These are phyloP conservation scores for Pisolithus orientalis DNA, from an alignment of 768 basidiomycete genomes.

Conservation along the genomic window DNA sequence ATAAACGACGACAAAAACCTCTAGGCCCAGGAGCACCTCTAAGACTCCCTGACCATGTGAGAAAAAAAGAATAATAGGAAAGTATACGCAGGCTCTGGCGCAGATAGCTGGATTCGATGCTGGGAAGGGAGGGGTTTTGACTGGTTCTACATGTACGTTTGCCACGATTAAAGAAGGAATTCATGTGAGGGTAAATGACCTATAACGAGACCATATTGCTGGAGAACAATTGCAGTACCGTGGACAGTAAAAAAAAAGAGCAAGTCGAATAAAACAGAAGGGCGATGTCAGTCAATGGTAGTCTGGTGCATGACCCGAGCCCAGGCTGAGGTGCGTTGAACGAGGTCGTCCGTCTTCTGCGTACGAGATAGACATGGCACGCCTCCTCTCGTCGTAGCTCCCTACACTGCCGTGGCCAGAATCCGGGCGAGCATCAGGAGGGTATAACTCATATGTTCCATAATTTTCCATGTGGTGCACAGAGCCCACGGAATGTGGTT, in stretches of 20 bases:
- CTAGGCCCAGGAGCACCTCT: neutral
- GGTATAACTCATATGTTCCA: slow-evolving; percentile 33
- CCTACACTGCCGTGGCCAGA: slow-evolving; percentile 31
- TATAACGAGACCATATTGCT: slow-evolving; percentile 3
- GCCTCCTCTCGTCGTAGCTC: slow-evolving; percentile 18
- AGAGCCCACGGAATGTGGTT: slow-evolving; percentile 31
- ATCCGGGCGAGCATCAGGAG: slow-evolving; percentile 33
- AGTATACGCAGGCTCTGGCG: neutral
- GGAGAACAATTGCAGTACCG: slow-evolving; percentile 1
- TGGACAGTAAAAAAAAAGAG: neutral
- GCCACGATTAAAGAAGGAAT: neutral
- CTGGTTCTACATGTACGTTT: slow-evolving; percentile 4
- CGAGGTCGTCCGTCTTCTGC: slow-evolving; percentile 12
- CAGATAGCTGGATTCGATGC: neutral
- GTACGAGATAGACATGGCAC: slow-evolving; percentile 1
- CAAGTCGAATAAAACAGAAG: neutral
- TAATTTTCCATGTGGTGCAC: slow-evolving; percentile 12
- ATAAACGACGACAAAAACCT: neutral
- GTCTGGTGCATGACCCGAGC: slow-evolving; percentile 8
- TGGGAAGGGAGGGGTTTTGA: neutral
- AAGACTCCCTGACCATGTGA: neutral
- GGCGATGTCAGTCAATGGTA: slow-evolving; percentile 1
- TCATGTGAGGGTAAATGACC: neutral
- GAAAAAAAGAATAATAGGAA: neutral
- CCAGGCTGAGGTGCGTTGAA: slow-evolving; percentile 10